Evolutionary conservation across 2,329 filamentous ascomycete species (phyloP).

Genomic region (Didymella exigua): DNA sequence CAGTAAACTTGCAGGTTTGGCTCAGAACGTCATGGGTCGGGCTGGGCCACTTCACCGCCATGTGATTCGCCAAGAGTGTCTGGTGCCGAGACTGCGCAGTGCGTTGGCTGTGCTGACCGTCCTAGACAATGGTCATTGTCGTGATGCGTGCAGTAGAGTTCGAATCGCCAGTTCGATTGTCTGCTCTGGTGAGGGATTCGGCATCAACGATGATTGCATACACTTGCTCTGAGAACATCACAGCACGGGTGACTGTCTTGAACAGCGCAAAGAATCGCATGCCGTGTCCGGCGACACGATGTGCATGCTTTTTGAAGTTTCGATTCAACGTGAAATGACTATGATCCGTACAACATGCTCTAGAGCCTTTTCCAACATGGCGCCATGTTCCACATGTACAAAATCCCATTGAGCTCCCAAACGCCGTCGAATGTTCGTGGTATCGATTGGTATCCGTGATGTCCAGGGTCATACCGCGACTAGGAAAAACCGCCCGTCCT

Average conservation of each 20-base stretch:
- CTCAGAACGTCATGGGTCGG: slow-evolving; percentile 19
- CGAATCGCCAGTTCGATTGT: no score
- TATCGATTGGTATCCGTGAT: slow-evolving; percentile 39
- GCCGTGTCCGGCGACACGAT: no score
- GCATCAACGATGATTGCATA: no score
- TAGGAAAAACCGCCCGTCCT: slow-evolving; percentile 23
- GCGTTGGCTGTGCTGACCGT: background rate
- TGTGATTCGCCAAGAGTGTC: slow-evolving; percentile 16
- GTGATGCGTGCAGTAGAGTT: background rate
- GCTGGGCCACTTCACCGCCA: slow-evolving; percentile 10
- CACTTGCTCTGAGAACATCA: no score
- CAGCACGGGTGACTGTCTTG: no score
- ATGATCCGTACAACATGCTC: slow-evolving; percentile 17
- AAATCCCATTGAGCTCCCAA: slow-evolving; percentile 36
- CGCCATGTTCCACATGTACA: slow-evolving; percentile 36
- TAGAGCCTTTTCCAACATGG: slow-evolving; percentile 25
- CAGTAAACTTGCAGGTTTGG: slow-evolving; percentile 14
- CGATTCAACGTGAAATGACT: slow-evolving; percentile 19
- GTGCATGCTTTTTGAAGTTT: slow-evolving; percentile 10
- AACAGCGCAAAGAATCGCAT: background rate
- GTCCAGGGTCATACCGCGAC: slow-evolving; percentile 26
- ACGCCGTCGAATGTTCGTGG: slow-evolving; percentile 44
- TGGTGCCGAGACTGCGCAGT: background rate
- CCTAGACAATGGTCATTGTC: background rate
- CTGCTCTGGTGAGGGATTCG: no score